Conservation (phyloP, 768 basidiomycete genomes). For the Cystobasidium tubakii region DNA sequence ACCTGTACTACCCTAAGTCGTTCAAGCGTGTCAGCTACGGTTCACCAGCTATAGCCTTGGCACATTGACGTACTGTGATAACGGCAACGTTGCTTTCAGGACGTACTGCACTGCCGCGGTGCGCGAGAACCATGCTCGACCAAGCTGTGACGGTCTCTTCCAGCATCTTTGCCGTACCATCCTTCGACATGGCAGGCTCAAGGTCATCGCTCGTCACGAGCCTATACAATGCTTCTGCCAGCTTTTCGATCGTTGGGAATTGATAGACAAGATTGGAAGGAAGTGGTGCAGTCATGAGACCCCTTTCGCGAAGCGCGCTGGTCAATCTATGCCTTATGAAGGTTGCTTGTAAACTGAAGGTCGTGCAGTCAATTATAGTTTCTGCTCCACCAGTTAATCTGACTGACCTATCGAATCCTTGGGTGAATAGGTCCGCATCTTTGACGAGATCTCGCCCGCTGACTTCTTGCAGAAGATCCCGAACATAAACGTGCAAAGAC, state of each 20-base stretch:
- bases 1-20: neutral
- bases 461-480: neutral
- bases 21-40: neutral
- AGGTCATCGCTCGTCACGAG: neutral
- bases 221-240: neutral
- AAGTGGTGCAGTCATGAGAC: neutral
- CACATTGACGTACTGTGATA: neutral
- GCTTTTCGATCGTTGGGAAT: neutral
- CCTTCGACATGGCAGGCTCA: neutral
- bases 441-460: neutral
- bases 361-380: no score
- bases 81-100: neutral
- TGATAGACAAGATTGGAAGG: constrained; percentile 17
- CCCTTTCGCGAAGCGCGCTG: neutral
- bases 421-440: constrained; percentile 1
- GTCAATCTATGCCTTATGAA: constrained; percentile 4
- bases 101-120: neutral
- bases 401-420: constrained; percentile 9
- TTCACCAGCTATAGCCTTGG: neutral
- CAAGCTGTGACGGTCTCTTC: neutral
- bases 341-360: neutral
- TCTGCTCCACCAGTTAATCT: no score
- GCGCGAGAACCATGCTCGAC: neutral
- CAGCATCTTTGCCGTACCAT: neutral
- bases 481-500: neutral